Percentiles rank a stretch among this genome's conserved stretches.
Evolutionary conservation across 345 rosid species (phyloP).

Genomic region (Eucalyptus coolabah): DNA sequence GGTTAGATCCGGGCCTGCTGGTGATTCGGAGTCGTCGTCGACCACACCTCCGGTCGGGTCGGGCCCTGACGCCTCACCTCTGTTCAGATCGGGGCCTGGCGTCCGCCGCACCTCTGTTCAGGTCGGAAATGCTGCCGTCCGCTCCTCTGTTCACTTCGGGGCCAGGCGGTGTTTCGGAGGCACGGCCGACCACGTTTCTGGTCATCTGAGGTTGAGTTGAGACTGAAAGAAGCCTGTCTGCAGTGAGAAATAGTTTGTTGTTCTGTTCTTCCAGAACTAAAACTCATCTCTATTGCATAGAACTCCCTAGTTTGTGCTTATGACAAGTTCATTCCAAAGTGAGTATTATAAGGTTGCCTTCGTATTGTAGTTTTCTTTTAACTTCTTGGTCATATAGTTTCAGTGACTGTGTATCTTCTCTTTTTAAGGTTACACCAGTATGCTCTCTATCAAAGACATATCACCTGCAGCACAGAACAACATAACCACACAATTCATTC

Average conservation of each 20-base stretch:
- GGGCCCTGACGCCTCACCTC: no score
- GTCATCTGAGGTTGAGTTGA: background rate
- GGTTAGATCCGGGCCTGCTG: no score
- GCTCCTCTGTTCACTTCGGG: no score
- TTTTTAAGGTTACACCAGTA: background rate
- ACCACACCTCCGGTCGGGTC: no score
- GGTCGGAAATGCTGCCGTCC: no score
- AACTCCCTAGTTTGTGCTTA: background rate
- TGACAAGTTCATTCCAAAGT: background rate
- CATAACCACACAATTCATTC: conserved; percentile 51
- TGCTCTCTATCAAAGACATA: conserved; percentile 35
- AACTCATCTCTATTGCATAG: background rate
- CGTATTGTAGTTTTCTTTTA: background rate
- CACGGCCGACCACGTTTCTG: background rate
- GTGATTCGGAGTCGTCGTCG: no score
- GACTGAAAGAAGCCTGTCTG: background rate
- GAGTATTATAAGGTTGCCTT: background rate
- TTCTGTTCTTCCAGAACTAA: background rate
- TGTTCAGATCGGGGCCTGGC: no score
- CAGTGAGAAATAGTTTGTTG: background rate
- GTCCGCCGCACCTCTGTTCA: no score
- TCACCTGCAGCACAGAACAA: conserved; percentile 63
- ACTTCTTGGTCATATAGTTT: background rate
- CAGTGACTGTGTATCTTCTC: background rate
- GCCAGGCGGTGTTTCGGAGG: no score